A percentile compares a stretch with the other conserved stretches of the same genome.
Evolutionary conservation across 805 yeast genomes (phyloP).

Genomic region (Tetrapisispora fleetii): DNA sequence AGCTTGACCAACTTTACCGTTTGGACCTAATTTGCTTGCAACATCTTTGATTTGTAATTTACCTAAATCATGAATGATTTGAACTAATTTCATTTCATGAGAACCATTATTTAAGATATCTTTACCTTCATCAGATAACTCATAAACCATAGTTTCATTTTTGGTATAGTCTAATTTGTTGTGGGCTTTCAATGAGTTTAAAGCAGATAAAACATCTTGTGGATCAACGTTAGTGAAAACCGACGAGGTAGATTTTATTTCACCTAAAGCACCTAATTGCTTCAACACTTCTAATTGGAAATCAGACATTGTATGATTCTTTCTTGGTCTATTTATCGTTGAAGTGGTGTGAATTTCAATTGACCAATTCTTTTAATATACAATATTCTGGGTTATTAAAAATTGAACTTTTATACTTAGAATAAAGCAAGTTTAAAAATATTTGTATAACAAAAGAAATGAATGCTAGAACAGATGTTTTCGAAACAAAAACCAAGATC

Average conservation of each 20-base stretch:
- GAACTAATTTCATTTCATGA: constrained; percentile 77
- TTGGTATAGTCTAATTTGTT: constrained; percentile 67
- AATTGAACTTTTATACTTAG: too few species aligned
- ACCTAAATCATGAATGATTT: constrained; percentile 63
- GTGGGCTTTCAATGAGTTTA: constrained; percentile 77
- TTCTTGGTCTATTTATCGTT: background rate
- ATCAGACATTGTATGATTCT: constrained; percentile 43
- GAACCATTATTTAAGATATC: constrained; percentile 76
- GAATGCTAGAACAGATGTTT: too few species aligned
- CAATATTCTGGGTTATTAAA: too few species aligned
- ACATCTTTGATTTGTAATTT: constrained; percentile 76
- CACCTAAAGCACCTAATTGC: constrained; percentile 50
- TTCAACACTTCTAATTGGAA: constrained; percentile 55
- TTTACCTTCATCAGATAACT: constrained; percentile 69
- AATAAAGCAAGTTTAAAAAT: too few species aligned
- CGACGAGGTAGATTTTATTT: constrained; percentile 58
- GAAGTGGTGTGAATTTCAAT: background rate
- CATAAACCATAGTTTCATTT: constrained; percentile 67
- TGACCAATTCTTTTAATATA: too few species aligned
- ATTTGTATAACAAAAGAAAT: background rate
- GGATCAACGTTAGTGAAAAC: constrained; percentile 59
- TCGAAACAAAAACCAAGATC: background rate
- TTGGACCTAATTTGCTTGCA: constrained; percentile 58
- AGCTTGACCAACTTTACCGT: constrained; percentile 91
- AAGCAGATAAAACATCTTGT: constrained; percentile 65